Evolutionary conservation across 495 filamentous ascomycete species (phyloP).

Genomic region (Glonium stellatum): DNA sequence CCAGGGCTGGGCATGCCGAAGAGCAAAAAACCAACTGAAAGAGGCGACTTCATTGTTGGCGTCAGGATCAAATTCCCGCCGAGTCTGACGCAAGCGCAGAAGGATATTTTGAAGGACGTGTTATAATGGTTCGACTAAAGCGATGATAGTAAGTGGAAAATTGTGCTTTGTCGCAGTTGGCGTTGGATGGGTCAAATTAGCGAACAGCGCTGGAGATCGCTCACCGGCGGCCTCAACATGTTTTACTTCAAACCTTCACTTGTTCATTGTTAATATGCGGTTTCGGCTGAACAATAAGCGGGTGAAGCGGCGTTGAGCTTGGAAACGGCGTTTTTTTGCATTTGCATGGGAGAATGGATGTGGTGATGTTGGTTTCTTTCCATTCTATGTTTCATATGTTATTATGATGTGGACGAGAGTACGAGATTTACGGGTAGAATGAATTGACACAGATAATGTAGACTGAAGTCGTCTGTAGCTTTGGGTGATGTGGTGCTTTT

Average conservation of each 20-base stretch:
- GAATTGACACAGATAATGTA: neutral
- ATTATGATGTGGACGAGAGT: neutral
- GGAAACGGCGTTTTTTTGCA: neutral
- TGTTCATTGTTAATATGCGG: neutral
- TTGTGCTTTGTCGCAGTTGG: neutral
- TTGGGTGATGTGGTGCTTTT: neutral
- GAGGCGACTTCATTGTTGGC: slow-evolving; percentile 82
- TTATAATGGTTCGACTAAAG: neutral
- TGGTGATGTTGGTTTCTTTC: neutral
- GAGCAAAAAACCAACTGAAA: slow-evolving; percentile 73
- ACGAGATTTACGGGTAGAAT: neutral
- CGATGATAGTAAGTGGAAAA: neutral
- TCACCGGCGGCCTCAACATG: neutral
- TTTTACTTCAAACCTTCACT: neutral
- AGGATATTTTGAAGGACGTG: slow-evolving; percentile 58
- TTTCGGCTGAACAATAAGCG: neutral
- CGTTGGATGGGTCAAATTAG: neutral
- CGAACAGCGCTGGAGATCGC: too few relatives aligned
- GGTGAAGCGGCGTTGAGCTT: neutral
- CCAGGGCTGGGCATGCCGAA: slow-evolving; percentile 85
- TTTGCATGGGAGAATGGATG: neutral
- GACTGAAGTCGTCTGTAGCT: too few relatives aligned
- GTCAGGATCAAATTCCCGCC: slow-evolving; percentile 88
- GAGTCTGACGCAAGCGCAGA: slow-evolving; percentile 65
- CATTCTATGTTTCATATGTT: neutral